phyloP scores from a whole-genome alignment of 1,284 basidiomycete genomes.

The Cutaneotrichosporon mucoides region DNA sequence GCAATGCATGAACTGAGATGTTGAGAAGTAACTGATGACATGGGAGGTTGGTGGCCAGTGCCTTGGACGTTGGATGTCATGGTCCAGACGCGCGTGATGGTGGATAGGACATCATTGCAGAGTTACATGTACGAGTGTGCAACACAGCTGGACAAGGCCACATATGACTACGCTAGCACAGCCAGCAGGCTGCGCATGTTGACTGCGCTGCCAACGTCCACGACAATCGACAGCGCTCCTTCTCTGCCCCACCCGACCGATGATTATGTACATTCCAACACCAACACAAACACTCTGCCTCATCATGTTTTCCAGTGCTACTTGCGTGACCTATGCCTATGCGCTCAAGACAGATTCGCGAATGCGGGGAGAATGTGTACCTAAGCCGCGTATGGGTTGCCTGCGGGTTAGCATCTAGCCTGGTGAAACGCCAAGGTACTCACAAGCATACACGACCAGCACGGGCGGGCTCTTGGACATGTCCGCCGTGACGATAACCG shows the following conservation, averaged over 20 bases:
- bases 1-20: no score
- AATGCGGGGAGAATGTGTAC: not conserved
- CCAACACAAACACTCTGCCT: not conserved
- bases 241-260: not conserved
- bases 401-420: constrained; percentile 7
- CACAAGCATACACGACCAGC: constrained; percentile 58
- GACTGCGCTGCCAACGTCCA: no score
- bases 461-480: constrained; percentile 90
- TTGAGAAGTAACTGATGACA: no score
- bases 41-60: no score
- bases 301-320: not conserved
- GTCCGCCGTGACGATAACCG: constrained; percentile 89
- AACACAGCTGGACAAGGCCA: no score
- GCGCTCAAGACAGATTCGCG: not conserved
- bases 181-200: no score
- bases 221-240: no score
- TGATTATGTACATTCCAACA: constrained; percentile 48
- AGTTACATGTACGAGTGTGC: no score
- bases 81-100: no score
- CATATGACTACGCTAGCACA: no score
- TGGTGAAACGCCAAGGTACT: not conserved
- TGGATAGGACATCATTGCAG: no score
- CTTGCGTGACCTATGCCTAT: constrained; percentile 1
- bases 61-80: no score
- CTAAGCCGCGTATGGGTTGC: constrained; percentile 22